Percentiles rank a stretch among this genome's conserved stretches.
phyloP scores from a whole-genome alignment of 2,329 filamentous ascomycete genomes.

The Hypoxylon sp. region DNA sequence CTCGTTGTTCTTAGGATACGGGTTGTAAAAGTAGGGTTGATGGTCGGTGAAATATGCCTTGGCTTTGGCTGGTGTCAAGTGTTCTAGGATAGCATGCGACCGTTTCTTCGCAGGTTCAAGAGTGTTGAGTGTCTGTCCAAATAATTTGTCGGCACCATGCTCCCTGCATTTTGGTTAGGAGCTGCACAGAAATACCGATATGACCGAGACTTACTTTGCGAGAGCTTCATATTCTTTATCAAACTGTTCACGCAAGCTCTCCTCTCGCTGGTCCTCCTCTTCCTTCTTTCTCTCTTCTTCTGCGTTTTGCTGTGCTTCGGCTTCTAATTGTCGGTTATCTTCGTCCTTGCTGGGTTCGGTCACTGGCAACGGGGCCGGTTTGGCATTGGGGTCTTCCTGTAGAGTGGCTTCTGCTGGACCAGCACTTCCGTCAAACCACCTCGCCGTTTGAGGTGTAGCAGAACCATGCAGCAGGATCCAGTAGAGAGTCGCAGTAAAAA shows the following conservation, averaged over 20 bases:
- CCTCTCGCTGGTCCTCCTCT: slow-evolving; percentile 52
- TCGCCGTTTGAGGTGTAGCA: slow-evolving; percentile 38
- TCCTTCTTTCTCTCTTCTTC: slow-evolving; percentile 49
- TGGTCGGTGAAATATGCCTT: slow-evolving; percentile 57
- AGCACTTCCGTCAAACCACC: slow-evolving; percentile 29
- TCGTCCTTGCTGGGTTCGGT: slow-evolving; percentile 21
- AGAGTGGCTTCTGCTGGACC: slow-evolving; percentile 25
- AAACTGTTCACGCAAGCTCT: slow-evolving; percentile 46
- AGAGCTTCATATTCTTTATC: slow-evolving; percentile 57
- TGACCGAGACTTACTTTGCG: slow-evolving; percentile 49
- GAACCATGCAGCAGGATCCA: slow-evolving; percentile 57
- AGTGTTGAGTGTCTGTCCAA: slow-evolving; percentile 65
- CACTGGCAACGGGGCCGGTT: slow-evolving; percentile 17
- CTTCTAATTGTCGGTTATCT: slow-evolving; percentile 12
- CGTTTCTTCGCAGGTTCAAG: slow-evolving; percentile 56
- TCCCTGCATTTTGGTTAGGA: slow-evolving; percentile 52
- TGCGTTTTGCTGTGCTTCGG: slow-evolving; percentile 33
- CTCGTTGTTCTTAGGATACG: slow-evolving; percentile 78
- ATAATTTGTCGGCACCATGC: slow-evolving; percentile 64
- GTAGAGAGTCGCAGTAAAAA: slow-evolving; percentile 58
- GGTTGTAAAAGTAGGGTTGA: slow-evolving; percentile 71
- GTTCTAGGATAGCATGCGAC: slow-evolving; percentile 47
- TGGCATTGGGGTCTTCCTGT: slow-evolving; percentile 13
- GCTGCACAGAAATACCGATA: slow-evolving; percentile 24
- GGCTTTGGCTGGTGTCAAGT: slow-evolving; percentile 50